These are phyloP conservation scores for Talaromyces islandicus DNA, from an alignment of 2,329 filamentous ascomycete species.

Conservation along the genomic window DNA sequence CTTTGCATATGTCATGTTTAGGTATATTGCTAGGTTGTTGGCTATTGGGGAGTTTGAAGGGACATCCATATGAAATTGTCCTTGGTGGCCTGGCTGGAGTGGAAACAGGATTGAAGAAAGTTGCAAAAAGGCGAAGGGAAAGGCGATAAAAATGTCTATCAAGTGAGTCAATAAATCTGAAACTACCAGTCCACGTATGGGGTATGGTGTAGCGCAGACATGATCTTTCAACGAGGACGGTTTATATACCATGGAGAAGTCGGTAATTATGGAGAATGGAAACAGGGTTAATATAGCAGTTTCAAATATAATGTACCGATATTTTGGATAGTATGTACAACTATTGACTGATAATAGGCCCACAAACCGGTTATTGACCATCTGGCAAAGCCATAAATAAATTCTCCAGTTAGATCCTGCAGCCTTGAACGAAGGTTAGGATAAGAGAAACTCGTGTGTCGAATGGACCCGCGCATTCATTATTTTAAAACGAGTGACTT, in stretches of 20 bases:
- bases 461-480: neutral
- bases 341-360: neutral
- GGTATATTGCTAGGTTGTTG: slow-evolving; percentile 41
- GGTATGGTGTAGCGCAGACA: too few species aligned
- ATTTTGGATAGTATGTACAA: neutral
- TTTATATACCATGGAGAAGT: too few species aligned
- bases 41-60: slow-evolving; percentile 44
- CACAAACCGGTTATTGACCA: neutral
- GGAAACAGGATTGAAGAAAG: slow-evolving; percentile 47
- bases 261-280: too few species aligned
- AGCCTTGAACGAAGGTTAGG: neutral
- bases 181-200: too few species aligned
- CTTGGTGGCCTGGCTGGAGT: too few species aligned
- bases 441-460: neutral
- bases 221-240: too few species aligned
- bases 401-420: neutral
- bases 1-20: slow-evolving; percentile 42
- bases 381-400: neutral
- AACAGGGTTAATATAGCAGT: neutral
- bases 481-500: neutral
- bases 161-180: too few species aligned
- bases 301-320: neutral
- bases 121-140: slow-evolving; percentile 56
- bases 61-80: slow-evolving; percentile 47
- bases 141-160: slow-evolving; percentile 60